phyloP scores from a whole-genome alignment of 1,284 basidiomycete genomes.

The Pseudozyma hubeiensis region DNA sequence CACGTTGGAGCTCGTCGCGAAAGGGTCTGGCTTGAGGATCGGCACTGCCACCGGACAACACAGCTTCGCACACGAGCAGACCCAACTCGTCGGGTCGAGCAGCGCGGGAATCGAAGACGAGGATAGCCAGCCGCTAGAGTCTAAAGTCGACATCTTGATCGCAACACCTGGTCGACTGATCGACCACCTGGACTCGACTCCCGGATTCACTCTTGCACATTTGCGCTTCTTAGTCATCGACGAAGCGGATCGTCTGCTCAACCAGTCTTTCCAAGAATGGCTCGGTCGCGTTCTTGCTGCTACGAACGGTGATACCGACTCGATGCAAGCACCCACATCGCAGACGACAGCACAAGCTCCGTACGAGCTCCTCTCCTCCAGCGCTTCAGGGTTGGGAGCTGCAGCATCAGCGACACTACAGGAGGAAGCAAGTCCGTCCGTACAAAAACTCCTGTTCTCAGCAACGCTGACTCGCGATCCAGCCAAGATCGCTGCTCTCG shows the following conservation, averaged over 20 bases:
- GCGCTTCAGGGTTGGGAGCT: slow-evolving; percentile 17
- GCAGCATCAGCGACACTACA: slow-evolving; percentile 27
- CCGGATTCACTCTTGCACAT: slow-evolving; percentile 90
- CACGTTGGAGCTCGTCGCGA: slow-evolving; percentile 80
- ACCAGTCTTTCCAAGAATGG: slow-evolving; percentile 97
- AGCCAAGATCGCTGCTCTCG: slow-evolving; percentile 85
- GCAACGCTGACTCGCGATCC: slow-evolving; percentile 96
- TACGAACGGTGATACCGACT: slow-evolving; percentile 19
- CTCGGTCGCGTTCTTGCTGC: slow-evolving; percentile 53
- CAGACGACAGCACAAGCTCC: slow-evolving; percentile 18
- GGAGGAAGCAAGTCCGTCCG: slow-evolving; percentile 67
- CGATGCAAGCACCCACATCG: not conserved
- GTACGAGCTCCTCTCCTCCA: slow-evolving; percentile 18
- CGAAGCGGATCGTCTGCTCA: slow-evolving; percentile 93
- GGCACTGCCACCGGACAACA: slow-evolving; percentile 65
- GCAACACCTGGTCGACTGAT: slow-evolving; percentile 95
- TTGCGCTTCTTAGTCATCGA: slow-evolving; percentile 95
- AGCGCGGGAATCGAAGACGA: slow-evolving; percentile 10
- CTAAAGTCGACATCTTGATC: slow-evolving; percentile 86
- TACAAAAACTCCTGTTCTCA: slow-evolving; percentile 96
- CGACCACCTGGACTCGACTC: slow-evolving; percentile 87
- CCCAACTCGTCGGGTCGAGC: slow-evolving; percentile 38
- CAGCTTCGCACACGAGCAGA: slow-evolving; percentile 66
- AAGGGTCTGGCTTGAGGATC: slow-evolving; percentile 88
- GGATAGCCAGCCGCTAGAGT: slow-evolving; percentile 10